phyloP scores from a whole-genome alignment of 768 basidiomycete species.

The Paxillus ammoniavirescens region DNA sequence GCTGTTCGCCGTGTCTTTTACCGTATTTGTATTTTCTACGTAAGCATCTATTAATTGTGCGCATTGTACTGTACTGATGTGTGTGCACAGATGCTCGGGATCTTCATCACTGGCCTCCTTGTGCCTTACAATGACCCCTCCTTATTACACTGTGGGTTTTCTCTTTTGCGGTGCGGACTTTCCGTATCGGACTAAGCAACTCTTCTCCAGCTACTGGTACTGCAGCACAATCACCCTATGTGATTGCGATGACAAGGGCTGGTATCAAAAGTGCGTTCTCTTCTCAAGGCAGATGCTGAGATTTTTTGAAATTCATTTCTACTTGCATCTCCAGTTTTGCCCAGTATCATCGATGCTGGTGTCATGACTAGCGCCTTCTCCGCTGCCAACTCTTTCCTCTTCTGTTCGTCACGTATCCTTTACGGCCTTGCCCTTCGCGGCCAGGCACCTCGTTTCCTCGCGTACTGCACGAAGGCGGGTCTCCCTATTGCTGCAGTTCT shows the following conservation, averaged over 20 bases:
- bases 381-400: conserved; percentile 65
- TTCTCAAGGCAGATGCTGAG: background rate
- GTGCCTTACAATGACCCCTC: conserved; percentile 60
- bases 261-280: conserved; percentile 54
- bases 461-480: conserved; percentile 45
- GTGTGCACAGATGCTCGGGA: conserved; percentile 53
- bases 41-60: conserved; percentile 26
- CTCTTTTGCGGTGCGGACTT: background rate
- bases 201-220: conserved; percentile 38
- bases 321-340: conserved; percentile 38
- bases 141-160: conserved; percentile 40
- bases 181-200: background rate
- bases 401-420: conserved; percentile 44
- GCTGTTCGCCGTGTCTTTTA: conserved; percentile 75
- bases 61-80: background rate
- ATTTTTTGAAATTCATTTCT: background rate
- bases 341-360: conserved; percentile 63
- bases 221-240: conserved; percentile 76
- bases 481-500: conserved; percentile 41
- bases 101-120: conserved; percentile 71
- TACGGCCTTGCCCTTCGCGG: conserved; percentile 44
- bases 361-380: conserved; percentile 74
- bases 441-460: conserved; percentile 48
- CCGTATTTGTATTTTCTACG: conserved; percentile 78
- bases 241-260: conserved; percentile 70